A percentile compares a stretch with the other conserved stretches of the same genome.
Evolutionary conservation across 2,329 filamentous ascomycete genomes (phyloP).

Genomic region (Tympanopsis confertula): DNA sequence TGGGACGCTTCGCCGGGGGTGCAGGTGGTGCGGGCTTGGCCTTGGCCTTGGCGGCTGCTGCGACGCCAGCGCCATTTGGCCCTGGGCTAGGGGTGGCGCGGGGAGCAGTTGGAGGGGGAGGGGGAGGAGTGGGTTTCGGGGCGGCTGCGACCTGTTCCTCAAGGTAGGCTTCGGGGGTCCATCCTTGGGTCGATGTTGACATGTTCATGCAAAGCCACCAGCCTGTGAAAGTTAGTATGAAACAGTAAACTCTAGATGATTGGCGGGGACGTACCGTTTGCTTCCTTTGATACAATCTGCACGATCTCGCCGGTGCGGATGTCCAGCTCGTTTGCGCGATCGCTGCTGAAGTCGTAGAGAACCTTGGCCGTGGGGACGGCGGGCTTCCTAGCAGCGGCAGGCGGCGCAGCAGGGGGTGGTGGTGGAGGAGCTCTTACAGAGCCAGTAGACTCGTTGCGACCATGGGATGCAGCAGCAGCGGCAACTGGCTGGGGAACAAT

Average conservation of each 20-base stretch:
- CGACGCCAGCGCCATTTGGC: slow-evolving; percentile 13
- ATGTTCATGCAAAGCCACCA: slow-evolving; percentile 87
- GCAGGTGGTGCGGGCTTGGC: slow-evolving; percentile 64
- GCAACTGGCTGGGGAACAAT: slow-evolving; percentile 17
- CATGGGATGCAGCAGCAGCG: slow-evolving; percentile 41
- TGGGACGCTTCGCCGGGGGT: slow-evolving; percentile 71
- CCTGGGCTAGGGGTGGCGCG: background rate
- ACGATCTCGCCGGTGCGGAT: slow-evolving; percentile 72
- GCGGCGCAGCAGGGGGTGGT: slow-evolving; percentile 55
- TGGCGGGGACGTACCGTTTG: slow-evolving; percentile 60
- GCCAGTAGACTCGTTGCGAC: slow-evolving; percentile 34
- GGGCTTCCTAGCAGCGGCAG: slow-evolving; percentile 36
- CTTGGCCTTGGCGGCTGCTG: slow-evolving; percentile 22
- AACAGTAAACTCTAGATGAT: background rate
- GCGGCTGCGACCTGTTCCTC: slow-evolving; percentile 50
- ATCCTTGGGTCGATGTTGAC: slow-evolving; percentile 76
- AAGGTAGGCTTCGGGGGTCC: slow-evolving; percentile 88
- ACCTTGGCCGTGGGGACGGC: slow-evolving; percentile 73
- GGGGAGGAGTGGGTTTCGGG: slow-evolving; percentile 54
- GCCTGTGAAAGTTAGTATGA: slow-evolving; percentile 38
- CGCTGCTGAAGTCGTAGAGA: slow-evolving; percentile 80
- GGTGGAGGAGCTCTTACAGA: slow-evolving; percentile 46
- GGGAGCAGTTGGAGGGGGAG: slow-evolving; percentile 25
- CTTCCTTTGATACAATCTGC: slow-evolving; percentile 85
- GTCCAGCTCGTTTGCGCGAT: slow-evolving; percentile 74